These are phyloP conservation scores for Saccharomycopsis javanensis DNA, from an alignment of 805 yeast species.

Conservation along the genomic window DNA sequence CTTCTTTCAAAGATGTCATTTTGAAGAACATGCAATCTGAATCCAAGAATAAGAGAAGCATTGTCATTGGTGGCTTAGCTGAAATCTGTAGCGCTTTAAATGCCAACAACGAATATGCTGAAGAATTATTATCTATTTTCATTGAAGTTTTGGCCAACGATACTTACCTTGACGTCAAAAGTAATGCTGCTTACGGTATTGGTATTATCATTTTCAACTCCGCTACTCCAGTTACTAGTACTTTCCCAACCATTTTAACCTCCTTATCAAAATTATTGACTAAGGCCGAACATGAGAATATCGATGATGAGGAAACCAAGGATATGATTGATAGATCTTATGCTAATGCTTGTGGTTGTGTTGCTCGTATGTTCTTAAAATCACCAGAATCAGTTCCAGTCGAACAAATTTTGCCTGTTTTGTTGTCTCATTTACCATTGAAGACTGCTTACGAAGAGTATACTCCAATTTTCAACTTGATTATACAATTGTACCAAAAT, in stretches of 20 bases:
- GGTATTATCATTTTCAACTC: conserved; percentile 58
- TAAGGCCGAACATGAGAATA: conserved; percentile 53
- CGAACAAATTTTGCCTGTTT: conserved; percentile 61
- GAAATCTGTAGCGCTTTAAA: conserved; percentile 77
- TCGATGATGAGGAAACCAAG: conserved; percentile 65
- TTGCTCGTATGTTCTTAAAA: conserved; percentile 78
- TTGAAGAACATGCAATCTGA: conserved; percentile 48
- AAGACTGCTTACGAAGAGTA: conserved; percentile 87
- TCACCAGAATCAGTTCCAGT: conserved; percentile 67
- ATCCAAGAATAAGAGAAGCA: conserved; percentile 65
- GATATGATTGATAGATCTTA: conserved; percentile 74
- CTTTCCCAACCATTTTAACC: conserved; percentile 60
- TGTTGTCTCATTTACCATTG: conserved; percentile 75
- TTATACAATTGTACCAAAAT: conserved; percentile 60
- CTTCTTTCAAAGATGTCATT: conserved; percentile 58
- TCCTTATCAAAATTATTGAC: conserved; percentile 62
- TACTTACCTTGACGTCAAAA: conserved; percentile 78
- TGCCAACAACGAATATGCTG: conserved; percentile 50
- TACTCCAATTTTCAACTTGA: conserved; percentile 74
- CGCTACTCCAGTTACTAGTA: conserved; percentile 43
- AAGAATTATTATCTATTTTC: conserved; percentile 64
- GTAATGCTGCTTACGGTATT: conserved; percentile 93
- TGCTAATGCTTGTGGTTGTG: conserved; percentile 97
- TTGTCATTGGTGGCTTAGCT: conserved; percentile 83
- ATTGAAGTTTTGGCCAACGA: conserved; percentile 60